Percentiles rank a stretch among this genome's conserved stretches.
These are phyloP conservation scores for Cucurbitaria berberidis DNA, from an alignment of 2,329 filamentous ascomycete species.

Conservation along the genomic window DNA sequence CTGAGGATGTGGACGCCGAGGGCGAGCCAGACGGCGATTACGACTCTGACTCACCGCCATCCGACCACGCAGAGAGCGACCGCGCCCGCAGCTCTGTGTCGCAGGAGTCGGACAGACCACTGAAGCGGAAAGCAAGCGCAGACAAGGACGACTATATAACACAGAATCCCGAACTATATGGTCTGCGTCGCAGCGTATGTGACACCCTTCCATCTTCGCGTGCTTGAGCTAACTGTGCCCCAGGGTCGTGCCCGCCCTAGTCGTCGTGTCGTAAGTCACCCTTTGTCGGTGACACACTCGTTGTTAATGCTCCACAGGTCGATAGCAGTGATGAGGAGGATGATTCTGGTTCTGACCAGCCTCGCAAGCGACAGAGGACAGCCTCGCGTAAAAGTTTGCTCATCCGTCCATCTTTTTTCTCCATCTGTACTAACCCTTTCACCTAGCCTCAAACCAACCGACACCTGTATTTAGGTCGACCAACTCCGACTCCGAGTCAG, in stretches of 20 bases:
- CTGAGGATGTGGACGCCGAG: slow-evolving; percentile 57
- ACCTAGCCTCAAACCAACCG: slow-evolving; percentile 60
- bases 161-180: slow-evolving; percentile 93
- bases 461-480: slow-evolving; percentile 61
- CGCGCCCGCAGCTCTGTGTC: slow-evolving; percentile 71
- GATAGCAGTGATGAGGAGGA: slow-evolving; percentile 72
- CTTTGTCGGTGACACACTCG: slow-evolving; percentile 12
- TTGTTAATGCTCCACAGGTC: slow-evolving; percentile 51
- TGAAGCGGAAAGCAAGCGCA: slow-evolving; percentile 70
- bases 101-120: slow-evolving; percentile 67
- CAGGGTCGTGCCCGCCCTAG: slow-evolving; percentile 66
- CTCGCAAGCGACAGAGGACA: slow-evolving; percentile 70
- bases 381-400: slow-evolving; percentile 68
- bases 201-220: slow-evolving; percentile 11
- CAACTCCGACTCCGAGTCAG: slow-evolving; percentile 65
- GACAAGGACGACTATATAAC: slow-evolving; percentile 86
- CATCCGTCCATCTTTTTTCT: slow-evolving; percentile 15
- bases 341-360: slow-evolving; percentile 67
- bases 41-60: slow-evolving; percentile 66
- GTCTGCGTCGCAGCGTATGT: slow-evolving; percentile 87
- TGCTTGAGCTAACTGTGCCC: slow-evolving; percentile 41
- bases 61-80: slow-evolving; percentile 52
- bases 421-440: slow-evolving; percentile 53
- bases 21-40: slow-evolving; percentile 71
- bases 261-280: slow-evolving; percentile 63